Conservation (phyloP, 805 yeast genomes). For the Naumovozyma baii region DNA sequence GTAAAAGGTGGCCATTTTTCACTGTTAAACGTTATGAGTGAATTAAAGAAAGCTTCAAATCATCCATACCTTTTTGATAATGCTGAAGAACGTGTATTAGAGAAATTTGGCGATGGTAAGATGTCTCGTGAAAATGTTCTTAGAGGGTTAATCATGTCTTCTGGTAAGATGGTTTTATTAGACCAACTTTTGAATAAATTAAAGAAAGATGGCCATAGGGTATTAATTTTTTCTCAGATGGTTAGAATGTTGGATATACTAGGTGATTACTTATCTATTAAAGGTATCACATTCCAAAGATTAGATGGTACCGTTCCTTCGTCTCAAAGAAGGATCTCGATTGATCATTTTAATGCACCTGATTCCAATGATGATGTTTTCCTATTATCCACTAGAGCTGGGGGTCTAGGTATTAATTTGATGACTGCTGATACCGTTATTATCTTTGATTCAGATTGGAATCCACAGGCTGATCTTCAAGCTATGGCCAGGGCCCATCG, state of each 20-base stretch:
- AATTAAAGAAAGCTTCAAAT: constrained; percentile 90
- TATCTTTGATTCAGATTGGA: constrained; percentile 97
- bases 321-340: constrained; percentile 83
- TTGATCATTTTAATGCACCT: constrained; percentile 93
- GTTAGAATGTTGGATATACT: constrained; percentile 90
- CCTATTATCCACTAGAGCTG: constrained; percentile 89
- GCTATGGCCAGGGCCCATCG: constrained; percentile 99
- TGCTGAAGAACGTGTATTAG: constrained; percentile 75
- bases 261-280: constrained; percentile 83
- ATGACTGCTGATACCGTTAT: constrained; percentile 99
- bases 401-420: constrained; percentile 94
- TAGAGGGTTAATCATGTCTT: constrained; percentile 90
- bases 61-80: constrained; percentile 93
- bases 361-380: constrained; percentile 88
- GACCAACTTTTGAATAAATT: constrained; percentile 81
- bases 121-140: constrained; percentile 68
- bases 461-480: constrained; percentile 97
- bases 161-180: constrained; percentile 94
- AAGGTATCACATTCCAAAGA: constrained; percentile 83
- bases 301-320: constrained; percentile 96
- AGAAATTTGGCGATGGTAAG: constrained; percentile 48
- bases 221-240: constrained; percentile 92
- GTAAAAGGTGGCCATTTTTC: constrained; percentile 70
- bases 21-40: constrained; percentile 84
- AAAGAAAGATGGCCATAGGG: constrained; percentile 91